Evolutionary conservation across 495 filamentous ascomycete genomes (phyloP).

Genomic region (Aspergillus taichungensis): DNA sequence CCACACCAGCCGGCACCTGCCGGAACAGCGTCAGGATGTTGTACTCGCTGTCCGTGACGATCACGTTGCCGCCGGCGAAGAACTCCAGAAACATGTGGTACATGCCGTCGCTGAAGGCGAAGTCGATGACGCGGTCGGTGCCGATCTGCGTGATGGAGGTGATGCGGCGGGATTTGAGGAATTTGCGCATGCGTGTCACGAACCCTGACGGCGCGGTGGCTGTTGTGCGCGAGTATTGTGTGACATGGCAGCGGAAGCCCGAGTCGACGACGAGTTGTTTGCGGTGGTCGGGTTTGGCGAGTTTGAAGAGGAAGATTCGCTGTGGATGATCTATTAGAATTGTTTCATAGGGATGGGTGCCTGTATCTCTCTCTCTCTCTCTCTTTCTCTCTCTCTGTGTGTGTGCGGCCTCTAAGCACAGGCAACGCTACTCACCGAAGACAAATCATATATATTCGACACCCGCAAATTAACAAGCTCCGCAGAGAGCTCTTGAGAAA

Average conservation of each 20-base stretch:
- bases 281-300: slow-evolving; percentile 74
- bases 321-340: slow-evolving; percentile 11
- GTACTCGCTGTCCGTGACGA: slow-evolving; percentile 74
- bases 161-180: slow-evolving; percentile 73
- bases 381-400: too few relatives aligned
- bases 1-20: slow-evolving; percentile 64
- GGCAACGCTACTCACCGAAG: slow-evolving; percentile 47
- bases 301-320: slow-evolving; percentile 91
- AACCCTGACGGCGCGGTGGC: slow-evolving; percentile 76
- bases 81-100: slow-evolving; percentile 90
- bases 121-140: slow-evolving; percentile 86
- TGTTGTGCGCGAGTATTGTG: slow-evolving; percentile 76
- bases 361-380: background rate
- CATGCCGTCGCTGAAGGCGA: slow-evolving; percentile 83
- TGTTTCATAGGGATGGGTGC: too few relatives aligned
- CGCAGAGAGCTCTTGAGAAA: slow-evolving; percentile 80
- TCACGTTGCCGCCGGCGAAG: slow-evolving; percentile 91
- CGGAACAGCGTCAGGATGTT: slow-evolving; percentile 72
- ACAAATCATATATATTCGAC: slow-evolving; percentile 91
- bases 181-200: slow-evolving; percentile 75
- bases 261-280: slow-evolving; percentile 88
- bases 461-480: slow-evolving; percentile 69
- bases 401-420: background rate
- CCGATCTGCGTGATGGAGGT: slow-evolving; percentile 78
- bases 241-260: slow-evolving; percentile 93